These are phyloP conservation scores for Naematelia aurantialba DNA, from an alignment of 768 basidiomycete genomes.

Conservation along the genomic window DNA sequence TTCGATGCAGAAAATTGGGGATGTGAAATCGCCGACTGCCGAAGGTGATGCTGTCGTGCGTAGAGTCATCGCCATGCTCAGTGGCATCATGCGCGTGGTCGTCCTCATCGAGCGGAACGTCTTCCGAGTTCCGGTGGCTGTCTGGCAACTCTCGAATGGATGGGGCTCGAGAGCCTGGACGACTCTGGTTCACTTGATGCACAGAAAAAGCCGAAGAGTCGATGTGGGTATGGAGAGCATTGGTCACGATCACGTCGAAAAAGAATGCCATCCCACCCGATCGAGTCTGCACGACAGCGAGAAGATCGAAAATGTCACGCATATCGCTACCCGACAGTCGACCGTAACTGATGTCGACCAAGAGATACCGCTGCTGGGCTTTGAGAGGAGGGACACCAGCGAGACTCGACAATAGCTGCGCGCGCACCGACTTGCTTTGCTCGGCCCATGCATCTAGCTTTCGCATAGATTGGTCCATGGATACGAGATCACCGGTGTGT, in stretches of 20 bases:
- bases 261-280: conserved; percentile 45
- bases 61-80: too few species aligned
- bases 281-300: conserved; percentile 38
- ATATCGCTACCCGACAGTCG: conserved; percentile 38
- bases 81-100: too few species aligned
- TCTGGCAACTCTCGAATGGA: conserved; percentile 25
- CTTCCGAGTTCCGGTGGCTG: too few species aligned
- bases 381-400: conserved; percentile 37
- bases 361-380: conserved; percentile 41
- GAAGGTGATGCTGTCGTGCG: too few species aligned
- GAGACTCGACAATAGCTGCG: conserved; percentile 26
- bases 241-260: conserved; percentile 45
- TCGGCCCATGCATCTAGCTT: conserved; percentile 38
- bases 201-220: conserved; percentile 44
- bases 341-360: conserved; percentile 40
- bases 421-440: conserved; percentile 26
- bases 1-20: conserved; percentile 13
- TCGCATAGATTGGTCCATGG: background rate
- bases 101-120: too few species aligned
- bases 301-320: conserved; percentile 28
- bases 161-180: conserved; percentile 25
- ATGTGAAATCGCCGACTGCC: conserved; percentile 20
- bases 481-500: too few species aligned
- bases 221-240: conserved; percentile 39
- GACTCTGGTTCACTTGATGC: conserved; percentile 17